Evolutionary conservation across 1,284 basidiomycete genomes (phyloP).

Genomic region (Ceratobasidium sp.): DNA sequence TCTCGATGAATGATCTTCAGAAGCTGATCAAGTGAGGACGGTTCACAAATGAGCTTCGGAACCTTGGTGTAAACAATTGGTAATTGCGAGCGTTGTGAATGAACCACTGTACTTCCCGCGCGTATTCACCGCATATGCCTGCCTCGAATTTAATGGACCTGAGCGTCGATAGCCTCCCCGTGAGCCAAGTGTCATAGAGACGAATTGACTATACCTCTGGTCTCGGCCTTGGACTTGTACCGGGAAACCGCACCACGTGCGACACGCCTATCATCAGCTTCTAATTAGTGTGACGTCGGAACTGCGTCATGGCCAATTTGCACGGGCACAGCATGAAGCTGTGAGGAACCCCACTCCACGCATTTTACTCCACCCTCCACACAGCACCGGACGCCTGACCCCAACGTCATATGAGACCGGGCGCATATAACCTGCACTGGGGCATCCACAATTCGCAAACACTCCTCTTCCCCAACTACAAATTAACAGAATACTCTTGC

Average conservation of each 20-base stretch:
- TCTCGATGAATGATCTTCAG: conserved; percentile 65
- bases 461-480: neutral
- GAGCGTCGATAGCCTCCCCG: too few relatives aligned
- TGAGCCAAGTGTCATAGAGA: too few relatives aligned
- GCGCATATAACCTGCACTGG: conserved; percentile 22
- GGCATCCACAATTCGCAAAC: conserved; percentile 3
- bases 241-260: neutral
- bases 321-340: neutral
- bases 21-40: conserved; percentile 12
- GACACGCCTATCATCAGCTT: neutral
- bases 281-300: conserved; percentile 31
- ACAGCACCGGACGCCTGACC: neutral
- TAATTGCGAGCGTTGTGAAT: too few relatives aligned
- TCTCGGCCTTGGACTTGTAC: neutral
- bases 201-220: too few relatives aligned
- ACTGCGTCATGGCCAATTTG: conserved; percentile 26
- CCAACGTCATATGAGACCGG: conserved; percentile 8
- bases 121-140: too few relatives aligned
- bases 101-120: too few relatives aligned
- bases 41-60: neutral
- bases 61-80: neutral
- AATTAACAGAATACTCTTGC: neutral
- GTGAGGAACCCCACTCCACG: conserved; percentile 1
- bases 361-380: conserved; percentile 1
- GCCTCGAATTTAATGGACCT: too few relatives aligned